These are phyloP conservation scores for Pulveroboletus sp. DNA, from an alignment of 768 basidiomycete species.

Conservation along the genomic window DNA sequence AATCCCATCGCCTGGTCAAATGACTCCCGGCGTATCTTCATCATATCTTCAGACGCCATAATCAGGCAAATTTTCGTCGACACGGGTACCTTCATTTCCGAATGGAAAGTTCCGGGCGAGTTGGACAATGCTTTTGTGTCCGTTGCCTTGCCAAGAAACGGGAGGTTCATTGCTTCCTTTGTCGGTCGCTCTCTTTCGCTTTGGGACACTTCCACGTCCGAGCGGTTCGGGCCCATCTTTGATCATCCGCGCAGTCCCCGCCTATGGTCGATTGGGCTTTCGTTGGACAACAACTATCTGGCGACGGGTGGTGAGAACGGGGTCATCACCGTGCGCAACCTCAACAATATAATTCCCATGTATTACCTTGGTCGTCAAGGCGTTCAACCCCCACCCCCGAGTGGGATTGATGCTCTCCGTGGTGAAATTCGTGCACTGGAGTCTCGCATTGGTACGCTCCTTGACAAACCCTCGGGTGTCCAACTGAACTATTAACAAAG, in stretches of 20 bases:
- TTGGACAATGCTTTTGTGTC: slow-evolving; percentile 4
- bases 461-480: neutral
- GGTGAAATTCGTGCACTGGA: slow-evolving; percentile 3
- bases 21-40: slow-evolving; percentile 3
- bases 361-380: slow-evolving; percentile 2
- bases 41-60: neutral
- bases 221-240: slow-evolving; percentile 8
- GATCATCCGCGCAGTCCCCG: slow-evolving; percentile 1
- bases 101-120: neutral
- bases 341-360: slow-evolving; percentile 3
- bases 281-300: slow-evolving; percentile 3
- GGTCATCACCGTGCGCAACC: slow-evolving; percentile 2
- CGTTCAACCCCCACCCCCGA: neutral
- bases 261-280: slow-evolving; percentile 11
- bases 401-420: neutral
- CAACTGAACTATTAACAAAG: neutral
- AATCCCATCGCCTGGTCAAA: slow-evolving; percentile 6
- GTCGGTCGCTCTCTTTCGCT: slow-evolving; percentile 3
- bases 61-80: slow-evolving; percentile 2
- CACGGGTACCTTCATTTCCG: slow-evolving; percentile 6
- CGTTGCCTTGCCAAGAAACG: slow-evolving; percentile 1
- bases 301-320: slow-evolving; percentile 7
- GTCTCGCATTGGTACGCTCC: slow-evolving; percentile 1
- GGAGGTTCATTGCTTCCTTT: slow-evolving; percentile 5
- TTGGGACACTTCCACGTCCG: slow-evolving; percentile 14